These are phyloP conservation scores for Cucurbita moschata DNA, from an alignment of 306 rosid genomes.

Conservation along the genomic window DNA sequence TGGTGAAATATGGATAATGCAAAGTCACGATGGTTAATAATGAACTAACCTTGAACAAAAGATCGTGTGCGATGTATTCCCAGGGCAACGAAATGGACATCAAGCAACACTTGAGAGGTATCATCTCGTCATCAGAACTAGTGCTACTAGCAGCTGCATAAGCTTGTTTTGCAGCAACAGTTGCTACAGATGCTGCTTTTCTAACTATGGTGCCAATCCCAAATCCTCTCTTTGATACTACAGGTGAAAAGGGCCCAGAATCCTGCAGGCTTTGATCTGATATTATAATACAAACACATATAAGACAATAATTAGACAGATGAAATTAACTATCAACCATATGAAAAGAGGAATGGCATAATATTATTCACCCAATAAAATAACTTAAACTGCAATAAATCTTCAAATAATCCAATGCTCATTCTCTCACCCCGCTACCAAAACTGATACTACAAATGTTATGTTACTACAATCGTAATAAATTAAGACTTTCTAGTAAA, in stretches of 20 bases:
- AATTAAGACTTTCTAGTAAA: background rate
- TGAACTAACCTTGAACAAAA: conserved; percentile 75
- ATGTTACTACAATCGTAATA: background rate
- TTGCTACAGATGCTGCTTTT: conserved; percentile 77
- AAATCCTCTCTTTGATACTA: conserved; percentile 57
- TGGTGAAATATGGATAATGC: background rate
- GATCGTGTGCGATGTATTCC: conserved; percentile 87
- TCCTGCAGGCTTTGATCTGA: conserved; percentile 90
- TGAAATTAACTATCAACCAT: background rate
- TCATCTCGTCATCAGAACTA: conserved; percentile 51
- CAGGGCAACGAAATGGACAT: conserved; percentile 96
- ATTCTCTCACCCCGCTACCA: background rate
- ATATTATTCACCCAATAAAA: background rate
- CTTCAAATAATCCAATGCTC: background rate
- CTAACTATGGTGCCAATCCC: conserved; percentile 74
- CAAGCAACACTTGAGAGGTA: conserved; percentile 89
- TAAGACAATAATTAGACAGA: conserved; percentile 14
- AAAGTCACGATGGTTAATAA: background rate
- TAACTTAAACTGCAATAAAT: background rate
- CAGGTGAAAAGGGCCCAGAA: conserved; percentile 65
- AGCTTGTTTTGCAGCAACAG: conserved; percentile 80
- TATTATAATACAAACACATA: conserved; percentile 13
- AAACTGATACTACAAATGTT: background rate
- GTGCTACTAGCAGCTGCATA: conserved; percentile 71
- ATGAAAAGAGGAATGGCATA: background rate